Evolutionary conservation across 2,329 filamentous ascomycete species (phyloP).

Genomic region (Neoscytalidium dimidiatum): DNA sequence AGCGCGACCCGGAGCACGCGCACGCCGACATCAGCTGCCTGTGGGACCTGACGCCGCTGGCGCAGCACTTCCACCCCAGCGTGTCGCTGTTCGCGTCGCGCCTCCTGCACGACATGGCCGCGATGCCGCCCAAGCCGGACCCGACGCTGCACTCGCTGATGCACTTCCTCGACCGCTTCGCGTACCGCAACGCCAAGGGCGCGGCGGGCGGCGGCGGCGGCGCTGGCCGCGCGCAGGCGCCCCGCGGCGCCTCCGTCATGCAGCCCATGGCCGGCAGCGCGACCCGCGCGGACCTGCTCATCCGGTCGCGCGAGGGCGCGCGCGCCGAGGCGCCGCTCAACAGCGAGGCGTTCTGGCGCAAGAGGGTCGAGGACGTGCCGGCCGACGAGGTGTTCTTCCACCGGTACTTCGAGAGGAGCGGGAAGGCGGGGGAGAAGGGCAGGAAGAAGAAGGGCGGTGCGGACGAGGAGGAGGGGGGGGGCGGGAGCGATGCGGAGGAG

Average conservation of each 20-base stretch:
- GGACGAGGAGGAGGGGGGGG: constrained; percentile 42
- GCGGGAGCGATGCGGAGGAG: constrained; percentile 66
- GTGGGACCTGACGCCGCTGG: constrained; percentile 85
- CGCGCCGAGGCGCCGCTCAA: constrained; percentile 71
- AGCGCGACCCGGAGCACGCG: constrained; percentile 86
- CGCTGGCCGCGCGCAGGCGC: neutral
- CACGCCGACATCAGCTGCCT: constrained; percentile 91
- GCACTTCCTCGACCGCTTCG: constrained; percentile 95
- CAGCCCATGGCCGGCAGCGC: constrained; percentile 73
- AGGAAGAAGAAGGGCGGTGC: constrained; percentile 43
- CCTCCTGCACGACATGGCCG: constrained; percentile 64
- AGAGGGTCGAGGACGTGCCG: constrained; percentile 82
- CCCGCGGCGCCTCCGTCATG: constrained; percentile 89
- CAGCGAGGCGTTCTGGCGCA: constrained; percentile 85
- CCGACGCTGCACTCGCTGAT: constrained; percentile 87
- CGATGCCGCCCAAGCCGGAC: constrained; percentile 84
- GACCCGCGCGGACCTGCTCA: constrained; percentile 61
- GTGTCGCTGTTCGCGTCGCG: constrained; percentile 80
- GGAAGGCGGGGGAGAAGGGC: constrained; percentile 54
- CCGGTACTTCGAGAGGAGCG: constrained; percentile 80
- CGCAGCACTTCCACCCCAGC: constrained; percentile 88
- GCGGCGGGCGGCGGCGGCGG: constrained; percentile 48
- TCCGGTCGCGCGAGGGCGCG: constrained; percentile 58
- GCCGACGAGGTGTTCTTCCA: constrained; percentile 98
- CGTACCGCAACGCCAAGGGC: constrained; percentile 91